These are phyloP conservation scores for Porphyrellus cyaneotinctus DNA, from an alignment of 768 basidiomycete genomes.

Conservation along the genomic window DNA sequence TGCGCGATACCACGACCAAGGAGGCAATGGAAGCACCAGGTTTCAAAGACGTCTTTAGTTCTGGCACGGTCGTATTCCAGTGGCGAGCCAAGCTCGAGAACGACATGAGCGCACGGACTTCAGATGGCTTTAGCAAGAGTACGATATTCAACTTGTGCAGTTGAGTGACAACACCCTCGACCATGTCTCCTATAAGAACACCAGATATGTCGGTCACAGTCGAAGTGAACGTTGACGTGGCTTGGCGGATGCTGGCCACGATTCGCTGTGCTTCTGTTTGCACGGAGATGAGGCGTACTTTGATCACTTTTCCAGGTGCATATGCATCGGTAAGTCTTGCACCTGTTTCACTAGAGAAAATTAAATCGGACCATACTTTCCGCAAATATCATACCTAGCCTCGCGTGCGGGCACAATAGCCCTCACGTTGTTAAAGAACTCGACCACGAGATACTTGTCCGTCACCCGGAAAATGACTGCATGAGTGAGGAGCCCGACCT, in stretches of 20 bases:
- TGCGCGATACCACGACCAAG: constrained; percentile 86
- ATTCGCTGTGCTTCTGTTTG: constrained; percentile 60
- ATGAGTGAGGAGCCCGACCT: constrained; percentile 68
- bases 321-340: constrained; percentile 60
- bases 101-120: constrained; percentile 78
- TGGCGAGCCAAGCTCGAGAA: constrained; percentile 84
- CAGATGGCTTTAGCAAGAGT: constrained; percentile 64
- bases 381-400: constrained; percentile 56
- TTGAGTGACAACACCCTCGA: constrained; percentile 67
- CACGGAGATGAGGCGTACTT: constrained; percentile 72
- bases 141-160: constrained; percentile 85
- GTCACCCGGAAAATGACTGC: constrained; percentile 82
- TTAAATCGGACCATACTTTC: not conserved
- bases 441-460: constrained; percentile 77
- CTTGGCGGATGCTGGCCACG: constrained; percentile 84
- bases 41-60: constrained; percentile 59
- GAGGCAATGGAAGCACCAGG: constrained; percentile 68
- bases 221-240: constrained; percentile 46
- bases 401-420: constrained; percentile 79
- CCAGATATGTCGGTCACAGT: constrained; percentile 59
- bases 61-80: constrained; percentile 58
- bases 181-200: constrained; percentile 72
- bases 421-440: constrained; percentile 87
- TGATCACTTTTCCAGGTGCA: constrained; percentile 75
- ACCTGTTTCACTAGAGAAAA: constrained; percentile 57